Base-by-base conservation (phyloP, 345 rosid species). In the Lepidium sativum region DNA sequence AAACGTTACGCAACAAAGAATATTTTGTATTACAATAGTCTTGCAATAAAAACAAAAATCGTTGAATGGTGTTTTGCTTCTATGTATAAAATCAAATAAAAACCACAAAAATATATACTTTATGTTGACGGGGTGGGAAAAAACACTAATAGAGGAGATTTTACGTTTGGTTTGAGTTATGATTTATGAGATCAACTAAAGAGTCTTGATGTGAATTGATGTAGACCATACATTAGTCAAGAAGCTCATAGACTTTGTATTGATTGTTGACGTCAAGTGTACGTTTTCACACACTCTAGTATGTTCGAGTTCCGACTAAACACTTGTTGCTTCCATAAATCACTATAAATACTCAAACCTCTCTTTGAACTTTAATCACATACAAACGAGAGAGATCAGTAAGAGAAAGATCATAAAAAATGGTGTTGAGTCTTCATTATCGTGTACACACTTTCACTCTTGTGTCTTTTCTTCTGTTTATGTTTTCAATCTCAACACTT, bases 311-410 rank as follows among this genome's bases (percentile, higher is more conserved):
- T 31, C 43, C 1, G 18, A 54, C 54, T 31, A 66, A 11, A 55
- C 63, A 16, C 29, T 54, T 54, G 44, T 6, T 54, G 54, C 9
- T 53, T 53, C 54, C 14, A n/a, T 21, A 55, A 55, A 44, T 12
- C 48, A 67, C 57, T 56, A 67, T 67, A 67, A 47, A 56, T 67
- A 1, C 39, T 37, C 32, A 56, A 8, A 38, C 64, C 49, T 47
- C 14, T 23, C 31, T 10, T 3, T 16, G 5, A 65, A 53, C 18
- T 14, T 23, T 45, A 17, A 56, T 47, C 64, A 56, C 13, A 67
- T 25, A 2, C 48, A 31, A 45, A 27, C 47, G 21, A 47, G 63
- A 27, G 39, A 38, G 17, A 35, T 31, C 31, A 52, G 2, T n/a
- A n/a, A n/a, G n/a, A n/a, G n/a, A n/a, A n/a, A n/a, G n/a, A n/a